Conservation (phyloP, 208 protist genomes). For the Tritrichomonas foetus region DNA sequence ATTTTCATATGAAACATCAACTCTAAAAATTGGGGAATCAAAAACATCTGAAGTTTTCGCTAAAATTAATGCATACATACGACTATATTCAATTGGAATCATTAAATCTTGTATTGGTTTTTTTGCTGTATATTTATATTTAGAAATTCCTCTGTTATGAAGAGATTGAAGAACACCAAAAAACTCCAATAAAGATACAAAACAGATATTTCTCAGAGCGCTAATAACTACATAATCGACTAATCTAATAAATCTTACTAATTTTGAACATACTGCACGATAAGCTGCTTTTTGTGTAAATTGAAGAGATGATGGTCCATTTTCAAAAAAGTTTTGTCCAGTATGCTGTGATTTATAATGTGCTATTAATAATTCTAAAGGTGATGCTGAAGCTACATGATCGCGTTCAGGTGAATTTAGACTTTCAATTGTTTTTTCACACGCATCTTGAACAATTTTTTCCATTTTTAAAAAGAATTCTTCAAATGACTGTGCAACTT, state of each 20-base stretch:
- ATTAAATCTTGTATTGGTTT: neutral
- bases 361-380: neutral
- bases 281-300: neutral
- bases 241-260: neutral
- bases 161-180: neutral
- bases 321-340: too few relatives aligned
- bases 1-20: neutral
- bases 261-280: neutral
- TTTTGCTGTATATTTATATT: neutral
- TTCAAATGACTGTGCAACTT: neutral
- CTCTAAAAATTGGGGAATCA: neutral
- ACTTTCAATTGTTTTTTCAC: slow-evolving; percentile 26
- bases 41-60: neutral
- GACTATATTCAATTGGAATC: neutral
- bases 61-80: neutral
- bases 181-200: neutral
- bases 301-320: neutral
- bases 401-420: neutral
- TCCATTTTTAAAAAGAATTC: neutral
- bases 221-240: neutral
- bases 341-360: neutral
- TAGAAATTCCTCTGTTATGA: neutral
- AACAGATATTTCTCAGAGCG: neutral
- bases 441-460: slow-evolving; percentile 14
- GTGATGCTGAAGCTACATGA: neutral